Percentiles rank a stretch among this genome's conserved stretches.
Evolutionary conservation across 2,329 filamentous ascomycete species (phyloP).

Genomic region (Lachnellula suecica): DNA sequence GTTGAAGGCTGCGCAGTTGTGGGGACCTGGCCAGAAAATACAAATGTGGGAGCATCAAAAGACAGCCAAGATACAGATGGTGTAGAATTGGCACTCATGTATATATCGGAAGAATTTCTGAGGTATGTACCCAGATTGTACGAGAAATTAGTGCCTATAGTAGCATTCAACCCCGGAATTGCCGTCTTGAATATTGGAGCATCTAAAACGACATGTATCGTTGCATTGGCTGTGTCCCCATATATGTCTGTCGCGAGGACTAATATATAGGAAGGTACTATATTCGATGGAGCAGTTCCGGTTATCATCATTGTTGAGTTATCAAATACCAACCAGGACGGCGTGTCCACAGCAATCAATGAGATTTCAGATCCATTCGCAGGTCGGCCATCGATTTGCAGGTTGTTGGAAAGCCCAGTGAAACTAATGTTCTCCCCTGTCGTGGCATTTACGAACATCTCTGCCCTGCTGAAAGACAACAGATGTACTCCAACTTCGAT

Average conservation of each 20-base stretch:
- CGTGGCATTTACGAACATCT: conserved; percentile 57
- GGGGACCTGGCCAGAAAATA: conserved; percentile 27
- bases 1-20: conserved; percentile 7
- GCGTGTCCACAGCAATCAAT: conserved; percentile 53
- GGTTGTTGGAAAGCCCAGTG: conserved; percentile 45
- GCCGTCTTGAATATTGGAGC: conserved; percentile 20
- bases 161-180: conserved; percentile 25
- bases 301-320: conserved; percentile 57
- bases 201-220: conserved; percentile 39
- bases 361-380: conserved; percentile 49
- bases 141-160: conserved; percentile 23
- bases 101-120: conserved; percentile 22
- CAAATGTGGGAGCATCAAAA: conserved; percentile 25
- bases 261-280: conserved; percentile 60
- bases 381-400: conserved; percentile 58
- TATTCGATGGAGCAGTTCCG: conserved; percentile 62
- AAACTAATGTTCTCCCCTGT: conserved; percentile 52
- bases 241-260: conserved; percentile 60
- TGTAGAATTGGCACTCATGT: conserved; percentile 16
- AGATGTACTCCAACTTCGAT: conserved; percentile 71
- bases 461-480: conserved; percentile 60
- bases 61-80: conserved; percentile 25
- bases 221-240: conserved; percentile 57
- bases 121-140: conserved; percentile 25
- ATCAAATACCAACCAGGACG: conserved; percentile 71